phyloP scores from a whole-genome alignment of 768 basidiomycete species.

The Pholiota conissans region DNA sequence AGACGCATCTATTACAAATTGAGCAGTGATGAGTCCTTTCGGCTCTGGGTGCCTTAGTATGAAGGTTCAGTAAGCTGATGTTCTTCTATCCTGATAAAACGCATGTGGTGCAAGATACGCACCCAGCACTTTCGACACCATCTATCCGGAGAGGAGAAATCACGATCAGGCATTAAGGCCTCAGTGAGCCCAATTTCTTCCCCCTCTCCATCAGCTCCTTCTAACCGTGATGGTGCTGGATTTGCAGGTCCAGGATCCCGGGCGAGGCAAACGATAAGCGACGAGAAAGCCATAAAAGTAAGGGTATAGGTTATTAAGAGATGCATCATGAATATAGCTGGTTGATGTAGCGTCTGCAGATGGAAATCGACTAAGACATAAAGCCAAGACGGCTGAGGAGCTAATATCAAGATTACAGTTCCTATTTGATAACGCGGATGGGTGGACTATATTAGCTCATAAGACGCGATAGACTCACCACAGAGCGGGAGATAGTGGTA shows the following conservation, averaged over 20 bases:
- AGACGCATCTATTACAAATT: constrained; percentile 72
- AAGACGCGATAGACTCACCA: constrained; percentile 35
- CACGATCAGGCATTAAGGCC: constrained; percentile 58
- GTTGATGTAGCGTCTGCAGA: constrained; percentile 50
- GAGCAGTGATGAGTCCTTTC: constrained; percentile 81
- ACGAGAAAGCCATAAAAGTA: constrained; percentile 67
- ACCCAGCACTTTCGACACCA: constrained; percentile 84
- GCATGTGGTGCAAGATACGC: constrained; percentile 10
- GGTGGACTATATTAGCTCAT: not conserved
- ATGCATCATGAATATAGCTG: constrained; percentile 50
- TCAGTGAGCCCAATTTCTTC: constrained; percentile 55
- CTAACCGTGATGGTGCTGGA: constrained; percentile 15
- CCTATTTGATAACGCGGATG: constrained; percentile 17
- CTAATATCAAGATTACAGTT: constrained; percentile 57
- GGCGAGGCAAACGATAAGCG: constrained; percentile 69
- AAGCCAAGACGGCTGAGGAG: constrained; percentile 75
- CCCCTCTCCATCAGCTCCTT: constrained; percentile 24
- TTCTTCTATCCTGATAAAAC: not conserved
- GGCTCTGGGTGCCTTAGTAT: constrained; percentile 61
- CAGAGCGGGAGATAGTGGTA: constrained; percentile 58
- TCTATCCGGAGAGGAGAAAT: constrained; percentile 51
- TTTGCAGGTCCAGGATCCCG: constrained; percentile 74
- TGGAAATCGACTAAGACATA: constrained; percentile 69
- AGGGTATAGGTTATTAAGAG: constrained; percentile 61
- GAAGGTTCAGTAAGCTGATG: not conserved